A percentile compares a stretch with the other conserved stretches of the same genome.
Evolutionary conservation across 805 yeast species (phyloP).

Genomic region (Tetrapisispora nanseiensis): DNA sequence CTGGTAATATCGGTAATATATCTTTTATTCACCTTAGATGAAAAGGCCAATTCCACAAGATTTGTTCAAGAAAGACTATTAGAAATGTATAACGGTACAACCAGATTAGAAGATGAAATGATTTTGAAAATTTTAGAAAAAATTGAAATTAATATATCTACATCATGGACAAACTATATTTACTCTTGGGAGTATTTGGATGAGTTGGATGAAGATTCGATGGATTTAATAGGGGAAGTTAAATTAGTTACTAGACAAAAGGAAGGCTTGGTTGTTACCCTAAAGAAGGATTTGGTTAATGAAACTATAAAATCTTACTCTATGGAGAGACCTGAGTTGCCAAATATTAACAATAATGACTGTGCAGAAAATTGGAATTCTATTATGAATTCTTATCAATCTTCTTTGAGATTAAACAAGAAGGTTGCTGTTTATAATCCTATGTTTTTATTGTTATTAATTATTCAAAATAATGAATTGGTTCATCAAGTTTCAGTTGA

Average conservation of each 20-base stretch:
- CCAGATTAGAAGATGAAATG: constrained; percentile 49
- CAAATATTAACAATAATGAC: constrained; percentile 9
- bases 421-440: constrained; percentile 44
- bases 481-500: constrained; percentile 31
- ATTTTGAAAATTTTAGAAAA: constrained; percentile 44
- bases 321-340: constrained; percentile 22
- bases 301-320: constrained; percentile 38
- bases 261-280: constrained; percentile 40
- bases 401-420: constrained; percentile 7
- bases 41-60: constrained; percentile 36
- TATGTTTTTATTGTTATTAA: constrained; percentile 54
- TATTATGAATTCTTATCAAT: constrained; percentile 19
- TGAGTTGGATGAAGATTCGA: constrained; percentile 29
- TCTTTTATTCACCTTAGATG: constrained; percentile 41
- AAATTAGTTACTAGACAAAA: constrained; percentile 37
- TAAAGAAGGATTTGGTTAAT: constrained; percentile 40
- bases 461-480: constrained; percentile 57
- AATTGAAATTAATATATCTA: constrained; percentile 44
- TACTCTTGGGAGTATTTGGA: constrained; percentile 56
- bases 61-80: constrained; percentile 43
- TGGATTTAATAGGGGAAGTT: constrained; percentile 40
- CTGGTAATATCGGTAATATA: constrained; percentile 39
- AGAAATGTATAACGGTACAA: constrained; percentile 53
- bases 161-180: constrained; percentile 59
- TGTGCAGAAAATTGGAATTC: constrained; percentile 16